Conservation (phyloP, 306 rosid species). For the Morella rubra region DNA sequence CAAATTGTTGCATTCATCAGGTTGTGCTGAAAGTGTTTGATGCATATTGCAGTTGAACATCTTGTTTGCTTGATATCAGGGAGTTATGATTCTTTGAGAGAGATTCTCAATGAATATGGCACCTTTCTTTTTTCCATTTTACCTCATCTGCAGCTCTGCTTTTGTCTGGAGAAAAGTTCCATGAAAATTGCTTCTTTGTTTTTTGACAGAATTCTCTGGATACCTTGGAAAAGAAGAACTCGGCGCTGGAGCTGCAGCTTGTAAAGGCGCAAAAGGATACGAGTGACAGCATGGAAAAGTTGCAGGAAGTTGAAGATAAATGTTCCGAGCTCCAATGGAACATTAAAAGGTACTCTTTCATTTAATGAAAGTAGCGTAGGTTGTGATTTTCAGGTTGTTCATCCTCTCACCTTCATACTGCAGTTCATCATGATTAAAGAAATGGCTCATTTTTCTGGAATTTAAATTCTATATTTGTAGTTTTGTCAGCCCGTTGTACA, state of each 20-base stretch:
- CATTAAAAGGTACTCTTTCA: conserved; percentile 56
- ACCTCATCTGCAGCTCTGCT: background rate
- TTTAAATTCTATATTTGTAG: background rate
- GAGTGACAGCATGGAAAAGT: conserved; percentile 51
- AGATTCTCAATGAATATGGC: background rate
- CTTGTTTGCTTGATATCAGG: background rate
- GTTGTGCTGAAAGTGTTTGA: background rate
- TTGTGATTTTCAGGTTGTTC: background rate
- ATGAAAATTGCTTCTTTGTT: conserved; percentile 20
- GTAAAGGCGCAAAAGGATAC: conserved; percentile 51
- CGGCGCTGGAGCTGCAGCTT: conserved; percentile 56
- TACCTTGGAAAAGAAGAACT: conserved; percentile 64
- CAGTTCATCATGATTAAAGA: background rate
- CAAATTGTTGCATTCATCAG: background rate
- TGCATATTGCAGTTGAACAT: background rate
- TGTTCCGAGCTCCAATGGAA: conserved; percentile 68
- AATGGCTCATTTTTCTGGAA: background rate
- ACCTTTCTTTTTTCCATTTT: background rate
- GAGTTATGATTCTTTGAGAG: no score
- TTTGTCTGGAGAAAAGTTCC: background rate
- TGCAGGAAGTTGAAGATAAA: conserved; percentile 64
- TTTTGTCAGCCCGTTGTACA: background rate
- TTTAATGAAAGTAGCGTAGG: background rate
- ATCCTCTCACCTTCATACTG: background rate
- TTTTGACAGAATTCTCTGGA: conserved; percentile 61